A percentile compares a stretch with the other conserved stretches of the same genome.
These are phyloP conservation scores for Acanthamoeba lenticulata DNA, from an alignment of 208 protist species.

Conservation along the genomic window DNA sequence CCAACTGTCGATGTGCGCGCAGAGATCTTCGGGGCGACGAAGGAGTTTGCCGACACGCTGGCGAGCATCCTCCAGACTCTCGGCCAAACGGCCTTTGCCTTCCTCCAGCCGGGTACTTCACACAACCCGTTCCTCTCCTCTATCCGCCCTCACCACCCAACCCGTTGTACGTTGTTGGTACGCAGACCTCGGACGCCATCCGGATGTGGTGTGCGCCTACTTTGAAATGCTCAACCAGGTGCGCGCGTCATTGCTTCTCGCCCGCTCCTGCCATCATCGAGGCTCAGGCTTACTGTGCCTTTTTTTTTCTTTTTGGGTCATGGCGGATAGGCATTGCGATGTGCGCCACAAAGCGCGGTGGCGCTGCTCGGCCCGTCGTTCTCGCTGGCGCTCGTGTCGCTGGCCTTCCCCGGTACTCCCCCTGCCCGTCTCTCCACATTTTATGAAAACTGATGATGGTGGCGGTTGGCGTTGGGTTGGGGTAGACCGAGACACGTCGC, in stretches of 20 bases:
- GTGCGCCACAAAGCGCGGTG: background rate
- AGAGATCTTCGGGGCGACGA: background rate
- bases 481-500: slow-evolving; percentile 12
- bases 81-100: background rate
- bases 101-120: background rate
- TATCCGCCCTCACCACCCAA: background rate
- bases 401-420: background rate
- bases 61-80: background rate
- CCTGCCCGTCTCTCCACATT: background rate
- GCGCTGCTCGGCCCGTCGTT: background rate
- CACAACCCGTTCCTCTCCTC: background rate
- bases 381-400: slow-evolving; percentile 16
- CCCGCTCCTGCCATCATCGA: background rate
- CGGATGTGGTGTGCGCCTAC: slow-evolving; percentile 29
- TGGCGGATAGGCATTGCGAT: background rate
- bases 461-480: no score
- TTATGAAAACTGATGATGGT: background rate
- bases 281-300: background rate
- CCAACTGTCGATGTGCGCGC: background rate
- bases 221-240: slow-evolving; percentile 55
- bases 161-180: background rate
- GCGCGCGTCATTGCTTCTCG: no score
- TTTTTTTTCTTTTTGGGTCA: background rate
- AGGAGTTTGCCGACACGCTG: background rate
- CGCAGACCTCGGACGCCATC: background rate